phyloP scores from a whole-genome alignment of 192 early-diverging fungal species.

The Thoreauomyces humboldtii region DNA sequence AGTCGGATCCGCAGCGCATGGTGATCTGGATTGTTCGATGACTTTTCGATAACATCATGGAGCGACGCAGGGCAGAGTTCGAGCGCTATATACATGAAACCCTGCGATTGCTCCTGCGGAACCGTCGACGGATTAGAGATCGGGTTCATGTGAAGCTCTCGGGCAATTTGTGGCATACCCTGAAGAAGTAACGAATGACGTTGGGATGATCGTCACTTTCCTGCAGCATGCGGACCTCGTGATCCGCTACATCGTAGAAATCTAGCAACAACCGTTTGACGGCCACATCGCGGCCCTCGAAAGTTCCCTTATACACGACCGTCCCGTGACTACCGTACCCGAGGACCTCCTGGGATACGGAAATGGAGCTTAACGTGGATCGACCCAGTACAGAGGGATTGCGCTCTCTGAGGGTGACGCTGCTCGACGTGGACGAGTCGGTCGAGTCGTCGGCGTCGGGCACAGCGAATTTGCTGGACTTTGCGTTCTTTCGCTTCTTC shows the following conservation, averaged over 20 bases:
- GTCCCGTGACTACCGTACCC: conserved; percentile 96
- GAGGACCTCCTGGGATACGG: conserved; percentile 59
- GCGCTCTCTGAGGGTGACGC: neutral
- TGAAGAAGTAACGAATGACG: conserved; percentile 92
- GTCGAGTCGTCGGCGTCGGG: neutral
- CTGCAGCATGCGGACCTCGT: conserved; percentile 88
- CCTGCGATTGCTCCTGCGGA: conserved; percentile 70
- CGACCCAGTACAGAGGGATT: conserved; percentile 4
- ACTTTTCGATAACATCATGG: conserved; percentile 76
- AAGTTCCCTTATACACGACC: conserved; percentile 90
- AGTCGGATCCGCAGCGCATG: conserved; percentile 38
- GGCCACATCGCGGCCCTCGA: conserved; percentile 88
- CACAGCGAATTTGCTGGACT: neutral
- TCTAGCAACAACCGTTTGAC: conserved; percentile 91
- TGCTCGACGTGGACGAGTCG: neutral
- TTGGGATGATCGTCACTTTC: conserved; percentile 96
- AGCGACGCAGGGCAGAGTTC: conserved; percentile 90
- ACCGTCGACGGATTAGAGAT: neutral
- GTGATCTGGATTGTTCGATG: conserved; percentile 37
- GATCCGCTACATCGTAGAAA: conserved; percentile 94
- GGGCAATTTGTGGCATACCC: conserved; percentile 39
- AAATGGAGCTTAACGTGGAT: conserved; percentile 49
- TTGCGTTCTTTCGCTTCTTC: neutral
- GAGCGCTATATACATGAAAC: conserved; percentile 96
- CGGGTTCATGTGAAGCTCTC: neutral